These are phyloP conservation scores for Gossypium gossypioides DNA, from an alignment of 441 rosid genomes.

Conservation along the genomic window DNA sequence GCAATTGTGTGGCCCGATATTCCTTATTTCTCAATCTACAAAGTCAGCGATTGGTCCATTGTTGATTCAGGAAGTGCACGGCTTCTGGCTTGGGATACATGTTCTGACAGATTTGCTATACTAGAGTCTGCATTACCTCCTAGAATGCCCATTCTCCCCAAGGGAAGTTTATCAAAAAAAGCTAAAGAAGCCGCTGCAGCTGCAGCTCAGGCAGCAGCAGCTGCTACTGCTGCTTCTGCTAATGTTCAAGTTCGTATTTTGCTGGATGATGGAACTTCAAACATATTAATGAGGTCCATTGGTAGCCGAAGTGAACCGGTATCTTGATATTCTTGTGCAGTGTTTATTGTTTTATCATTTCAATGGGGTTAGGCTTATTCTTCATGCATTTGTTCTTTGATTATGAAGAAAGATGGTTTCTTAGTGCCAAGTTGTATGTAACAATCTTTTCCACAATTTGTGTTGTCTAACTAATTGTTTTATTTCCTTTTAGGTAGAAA, in stretches of 20 bases:
- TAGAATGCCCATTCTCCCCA: constrained; percentile 76
- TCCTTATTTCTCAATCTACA: constrained; percentile 85
- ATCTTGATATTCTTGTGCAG: constrained; percentile 18
- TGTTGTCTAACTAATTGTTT: neutral
- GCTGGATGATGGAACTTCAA: constrained; percentile 97
- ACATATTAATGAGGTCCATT: constrained; percentile 83
- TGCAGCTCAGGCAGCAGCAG: constrained; percentile 92
- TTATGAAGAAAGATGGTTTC: constrained; percentile 6
- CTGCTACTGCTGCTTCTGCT: constrained; percentile 93
- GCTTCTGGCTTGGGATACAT: constrained; percentile 92
- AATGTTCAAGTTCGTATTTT: constrained; percentile 96
- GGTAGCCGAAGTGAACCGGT: constrained; percentile 95
- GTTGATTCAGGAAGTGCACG: constrained; percentile 98
- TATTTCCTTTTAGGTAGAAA: neutral
- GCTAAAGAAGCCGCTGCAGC: constrained; percentile 98
- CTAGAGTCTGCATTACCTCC: constrained; percentile 77
- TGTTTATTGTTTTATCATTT: constrained; percentile 7
- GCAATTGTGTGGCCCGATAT: constrained; percentile 97
- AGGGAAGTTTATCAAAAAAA: constrained; percentile 79
- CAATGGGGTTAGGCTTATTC: neutral
- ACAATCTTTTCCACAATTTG: neutral
- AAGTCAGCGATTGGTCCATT: constrained; percentile 88
- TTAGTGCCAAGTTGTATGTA: neutral
- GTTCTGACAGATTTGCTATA: constrained; percentile 86
- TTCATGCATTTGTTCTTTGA: neutral